A percentile compares a stretch with the other conserved stretches of the same genome.
These are phyloP conservation scores for Eudorina sp. DNA, from an alignment of 139 green algal species.

Conservation along the genomic window DNA sequence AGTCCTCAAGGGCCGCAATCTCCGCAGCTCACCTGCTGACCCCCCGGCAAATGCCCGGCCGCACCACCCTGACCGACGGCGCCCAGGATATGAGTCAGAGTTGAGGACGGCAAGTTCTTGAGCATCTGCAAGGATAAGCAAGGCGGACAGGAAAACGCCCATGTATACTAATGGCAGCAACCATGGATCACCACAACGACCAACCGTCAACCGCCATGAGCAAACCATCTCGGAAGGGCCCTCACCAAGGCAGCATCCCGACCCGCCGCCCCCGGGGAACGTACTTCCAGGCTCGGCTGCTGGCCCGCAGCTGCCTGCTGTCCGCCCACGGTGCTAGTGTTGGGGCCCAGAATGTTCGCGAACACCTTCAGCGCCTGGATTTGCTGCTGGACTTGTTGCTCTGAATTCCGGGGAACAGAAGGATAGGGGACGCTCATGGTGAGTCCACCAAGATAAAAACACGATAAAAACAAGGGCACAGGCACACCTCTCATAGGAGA, in stretches of 20 bases:
- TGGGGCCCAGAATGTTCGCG: constrained; percentile 54
- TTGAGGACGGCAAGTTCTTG: constrained; percentile 42
- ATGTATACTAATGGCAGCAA: no score
- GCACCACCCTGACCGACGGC: constrained; percentile 3
- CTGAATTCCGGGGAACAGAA: constrained; percentile 18
- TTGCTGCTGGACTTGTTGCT: constrained; percentile 66
- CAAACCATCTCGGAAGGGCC: no score
- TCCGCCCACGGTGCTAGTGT: constrained; percentile 32
- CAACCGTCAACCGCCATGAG: no score
- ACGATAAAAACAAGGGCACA: neutral
- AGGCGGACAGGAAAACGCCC: neutral
- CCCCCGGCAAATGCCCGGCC: neutral
- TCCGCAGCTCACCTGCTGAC: constrained; percentile 12
- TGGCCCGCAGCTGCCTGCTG: constrained; percentile 28
- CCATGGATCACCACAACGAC: neutral
- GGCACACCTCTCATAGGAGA: no score
- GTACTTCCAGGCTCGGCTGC: constrained; percentile 26
- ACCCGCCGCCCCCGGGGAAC: neutral
- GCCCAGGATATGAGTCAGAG: constrained; percentile 34
- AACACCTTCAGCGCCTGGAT: constrained; percentile 62
- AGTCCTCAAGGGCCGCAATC: no score
- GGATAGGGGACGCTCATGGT: neutral
- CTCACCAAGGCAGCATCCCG: no score
- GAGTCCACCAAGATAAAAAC: neutral
- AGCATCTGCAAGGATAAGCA: constrained; percentile 29